phyloP scores from a whole-genome alignment of 257 asterid genomes.

The Solanum habrochaites region DNA sequence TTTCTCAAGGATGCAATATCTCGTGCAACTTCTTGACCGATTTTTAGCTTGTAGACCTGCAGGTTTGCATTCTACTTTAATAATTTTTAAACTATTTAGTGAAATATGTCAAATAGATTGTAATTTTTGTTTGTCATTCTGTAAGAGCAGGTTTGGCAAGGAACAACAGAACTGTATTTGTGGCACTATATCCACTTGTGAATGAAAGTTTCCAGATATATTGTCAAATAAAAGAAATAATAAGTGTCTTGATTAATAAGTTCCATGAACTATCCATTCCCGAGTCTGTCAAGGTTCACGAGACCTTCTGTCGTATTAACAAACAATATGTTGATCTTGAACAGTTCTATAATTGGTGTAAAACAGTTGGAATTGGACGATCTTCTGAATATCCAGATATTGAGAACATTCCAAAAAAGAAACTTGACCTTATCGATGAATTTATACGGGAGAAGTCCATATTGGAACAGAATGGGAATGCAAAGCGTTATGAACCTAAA shows the following conservation, averaged over 20 bases:
- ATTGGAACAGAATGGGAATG: slow-evolving; percentile 10
- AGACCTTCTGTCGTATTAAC: slow-evolving; percentile 54
- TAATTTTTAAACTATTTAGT: background rate
- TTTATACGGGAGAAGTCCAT: slow-evolving; percentile 50
- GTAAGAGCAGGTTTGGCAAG: slow-evolving; percentile 46
- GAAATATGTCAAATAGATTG: background rate
- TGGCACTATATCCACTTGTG: slow-evolving; percentile 68
- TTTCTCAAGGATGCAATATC: slow-evolving; percentile 53
- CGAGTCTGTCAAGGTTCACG: slow-evolving; percentile 55
- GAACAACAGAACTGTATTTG: slow-evolving; percentile 46
- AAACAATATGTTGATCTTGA: slow-evolving; percentile 81
- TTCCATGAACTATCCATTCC: slow-evolving; percentile 69
- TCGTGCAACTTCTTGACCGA: slow-evolving; percentile 71
- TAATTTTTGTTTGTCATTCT: background rate
- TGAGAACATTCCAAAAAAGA: slow-evolving; percentile 60
- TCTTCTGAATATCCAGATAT: slow-evolving; percentile 76
- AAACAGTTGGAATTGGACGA: slow-evolving; percentile 48
- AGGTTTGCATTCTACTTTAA: slow-evolving; percentile 23
- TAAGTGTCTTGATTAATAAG: slow-evolving; percentile 55
- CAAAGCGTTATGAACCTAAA: slow-evolving; percentile 7
- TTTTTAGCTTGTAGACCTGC: slow-evolving; percentile 75
- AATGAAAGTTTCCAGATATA: slow-evolving; percentile 70
- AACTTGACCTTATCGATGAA: slow-evolving; percentile 79
- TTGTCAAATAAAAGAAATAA: slow-evolving; percentile 51
- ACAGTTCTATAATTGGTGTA: slow-evolving; percentile 62